A percentile compares a stretch with the other conserved stretches of the same genome.
phyloP scores from a whole-genome alignment of 2,329 filamentous ascomycete genomes.

The Onygena corvina region DNA sequence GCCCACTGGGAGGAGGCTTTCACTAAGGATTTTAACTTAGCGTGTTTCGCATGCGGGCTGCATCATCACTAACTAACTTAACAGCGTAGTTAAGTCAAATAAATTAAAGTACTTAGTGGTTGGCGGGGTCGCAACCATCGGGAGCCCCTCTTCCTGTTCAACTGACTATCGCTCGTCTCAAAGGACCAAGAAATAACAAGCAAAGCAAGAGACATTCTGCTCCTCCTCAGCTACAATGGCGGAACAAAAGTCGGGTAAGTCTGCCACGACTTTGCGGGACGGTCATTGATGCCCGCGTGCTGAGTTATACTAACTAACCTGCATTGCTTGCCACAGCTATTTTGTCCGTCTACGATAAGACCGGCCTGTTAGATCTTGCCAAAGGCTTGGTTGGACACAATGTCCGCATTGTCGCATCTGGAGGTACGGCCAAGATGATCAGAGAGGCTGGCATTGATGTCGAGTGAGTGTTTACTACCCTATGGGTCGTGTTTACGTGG shows the following conservation, averaged over 20 bases:
- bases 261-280: background rate
- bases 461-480: slow-evolving; percentile 51
- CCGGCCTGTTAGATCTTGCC: slow-evolving; percentile 79
- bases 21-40: too few relatives aligned
- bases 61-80: too few relatives aligned
- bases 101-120: too few relatives aligned
- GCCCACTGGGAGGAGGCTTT: too few relatives aligned
- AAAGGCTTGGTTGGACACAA: slow-evolving; percentile 81
- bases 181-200: too few relatives aligned
- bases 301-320: background rate
- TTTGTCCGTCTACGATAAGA: slow-evolving; percentile 98
- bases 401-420: slow-evolving; percentile 86
- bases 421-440: slow-evolving; percentile 91
- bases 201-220: background rate
- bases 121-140: too few relatives aligned
- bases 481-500: background rate
- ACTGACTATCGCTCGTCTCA: too few relatives aligned
- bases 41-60: too few relatives aligned
- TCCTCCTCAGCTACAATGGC: background rate
- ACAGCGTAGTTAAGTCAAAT: too few relatives aligned
- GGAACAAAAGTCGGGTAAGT: slow-evolving; percentile 5
- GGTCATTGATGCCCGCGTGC: background rate
- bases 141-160: too few relatives aligned
- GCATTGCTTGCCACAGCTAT: slow-evolving; percentile 58
- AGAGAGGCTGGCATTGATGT: slow-evolving; percentile 91